Evolutionary conservation across 306 rosid genomes (phyloP), one percentile per base, ranked within the genome.

Genomic region (Ziziphus jujuba): DNA sequence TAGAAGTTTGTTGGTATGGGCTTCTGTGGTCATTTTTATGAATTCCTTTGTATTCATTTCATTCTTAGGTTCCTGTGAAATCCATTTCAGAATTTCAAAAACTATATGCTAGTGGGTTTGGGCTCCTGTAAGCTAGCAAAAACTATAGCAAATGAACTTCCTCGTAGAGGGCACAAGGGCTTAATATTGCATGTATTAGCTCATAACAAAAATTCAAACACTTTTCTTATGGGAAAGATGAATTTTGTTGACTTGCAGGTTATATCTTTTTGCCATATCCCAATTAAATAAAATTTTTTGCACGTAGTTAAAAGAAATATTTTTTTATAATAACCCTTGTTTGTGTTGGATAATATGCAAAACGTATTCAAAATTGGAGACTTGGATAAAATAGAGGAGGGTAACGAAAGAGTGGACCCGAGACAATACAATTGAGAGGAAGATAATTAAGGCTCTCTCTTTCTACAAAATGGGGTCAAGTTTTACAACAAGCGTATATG

Each of bases 191-290:
- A 86, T 75, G 74, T 88, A 63, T 59, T 84, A 57, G 73, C 89
- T 25, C 72, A 25, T 2, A 66, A 49, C 69, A 80, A 60, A 59
- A 64, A 56, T 7, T 4, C 33, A 7, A 78, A 82, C 38, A 31
- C 64, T 34, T 64, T 63, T 71, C 64, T 20, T 66, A 72, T 69
- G 61, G 79, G 85, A 80, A 90, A 86, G 87, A 74, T 93, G 81
- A 90, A 84, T 77, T 90, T 93, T 36, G 93, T 93, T 48, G 97
- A 93, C 63, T 61, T 88, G 95, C 98, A 80, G 97, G 98, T 93
- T 60, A 57, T 65, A 74, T 53, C 54, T 53, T 66, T 66, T 13
- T 11, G 21, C 58, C 54, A 21, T 65, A 33, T 43, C 6, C 54
- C 21, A 49, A 49, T 49, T 9, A 49, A 21, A 8, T 49, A 49